Base-by-base conservation (phyloP, 2,329 filamentous ascomycete genomes). In the Microcyclosporella mali region DNA sequence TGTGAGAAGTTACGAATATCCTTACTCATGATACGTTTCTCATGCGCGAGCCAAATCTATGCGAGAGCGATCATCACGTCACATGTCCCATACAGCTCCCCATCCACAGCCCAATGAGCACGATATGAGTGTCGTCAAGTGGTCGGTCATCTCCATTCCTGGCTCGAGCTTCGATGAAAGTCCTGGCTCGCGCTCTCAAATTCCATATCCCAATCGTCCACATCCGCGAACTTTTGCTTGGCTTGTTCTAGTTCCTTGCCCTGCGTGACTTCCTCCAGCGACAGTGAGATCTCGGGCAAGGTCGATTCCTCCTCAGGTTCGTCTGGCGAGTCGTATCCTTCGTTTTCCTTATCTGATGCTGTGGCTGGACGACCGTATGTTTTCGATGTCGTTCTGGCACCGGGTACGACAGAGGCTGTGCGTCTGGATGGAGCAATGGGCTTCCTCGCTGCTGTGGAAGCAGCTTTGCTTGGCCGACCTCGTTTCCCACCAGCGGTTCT, bases 181-280 rank as follows among this genome's bases (percentile, higher is more conserved):
- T 72, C 69, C 27, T 67, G 62, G 40, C 66, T 71, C 49, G 71
- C 66, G 40, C 64, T 72, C 59, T 73, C 71, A 55, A 73, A 74
- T 35, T 72, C 70, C 58, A 74, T 63, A 46, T 73, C 70, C 62
- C 70, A 73, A 17, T 66, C 57, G 52, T 74, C 71, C 4, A 74
- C 65, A 41, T 72, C 70, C 18, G 63, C 67, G 49, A 74, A 74
- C 52, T 72, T 72, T 51, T 66, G 65, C 49, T 64, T 66, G 18
- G 68, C 68, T 1, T 61, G 66, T 47, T 64, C 63, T 28, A 74
- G 55, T 52, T 69, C 66, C 18, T 53, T 56, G 31, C 57, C 61
- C 37, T 56, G 51, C 9, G 57, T 56, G 46, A 47, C 55, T 12
- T 63, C 63, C 4, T 56, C 47, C 50, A 64, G 60, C 56, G 21